Evolutionary conservation across 169 alveolate species (phyloP).

Genomic region (Plasmodium relictum): DNA sequence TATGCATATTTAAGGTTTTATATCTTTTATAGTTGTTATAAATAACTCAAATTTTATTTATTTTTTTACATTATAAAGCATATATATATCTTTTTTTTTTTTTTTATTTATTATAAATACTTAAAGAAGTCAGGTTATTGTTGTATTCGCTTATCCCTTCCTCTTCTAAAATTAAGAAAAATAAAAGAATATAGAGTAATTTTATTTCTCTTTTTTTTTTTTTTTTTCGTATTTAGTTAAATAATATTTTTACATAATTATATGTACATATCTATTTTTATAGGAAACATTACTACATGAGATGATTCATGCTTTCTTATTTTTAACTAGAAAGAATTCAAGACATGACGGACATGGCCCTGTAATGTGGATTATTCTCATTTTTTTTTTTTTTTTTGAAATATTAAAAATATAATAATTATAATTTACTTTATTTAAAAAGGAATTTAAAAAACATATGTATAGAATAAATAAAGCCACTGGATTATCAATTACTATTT

Average conservation of each 20-base stretch:
- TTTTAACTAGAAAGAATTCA: slow-evolving; percentile 85
- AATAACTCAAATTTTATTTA: too few species aligned
- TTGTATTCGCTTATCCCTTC: slow-evolving; percentile 93
- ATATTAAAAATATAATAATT: not conserved
- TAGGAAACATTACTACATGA: slow-evolving; percentile 96
- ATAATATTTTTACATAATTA: not conserved
- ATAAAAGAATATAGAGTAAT: slow-evolving; percentile 89
- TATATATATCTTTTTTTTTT: not conserved
- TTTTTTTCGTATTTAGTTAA: not conserved
- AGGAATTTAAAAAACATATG: slow-evolving; percentile 93
- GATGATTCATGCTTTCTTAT: slow-evolving; percentile 96
- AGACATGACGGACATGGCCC: slow-evolving; percentile 93
- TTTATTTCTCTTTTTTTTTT: not conserved
- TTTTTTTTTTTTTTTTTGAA: not conserved
- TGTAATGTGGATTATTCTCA: slow-evolving; percentile 46
- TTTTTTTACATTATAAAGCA: too few species aligned
- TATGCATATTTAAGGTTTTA: slow-evolving; percentile 85
- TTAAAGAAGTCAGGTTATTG: slow-evolving; percentile 88
- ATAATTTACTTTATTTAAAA: slow-evolving; percentile 1
- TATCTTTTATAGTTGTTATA: not conserved
- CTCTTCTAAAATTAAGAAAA: slow-evolving; percentile 92
- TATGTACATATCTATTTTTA: slow-evolving; percentile 2
- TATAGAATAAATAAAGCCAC: slow-evolving; percentile 89
- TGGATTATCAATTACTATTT: slow-evolving; percentile 92
- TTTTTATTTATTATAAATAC: not conserved